These are phyloP conservation scores for Schwanniomyces yamadae DNA, from an alignment of 805 yeast species.

Conservation along the genomic window DNA sequence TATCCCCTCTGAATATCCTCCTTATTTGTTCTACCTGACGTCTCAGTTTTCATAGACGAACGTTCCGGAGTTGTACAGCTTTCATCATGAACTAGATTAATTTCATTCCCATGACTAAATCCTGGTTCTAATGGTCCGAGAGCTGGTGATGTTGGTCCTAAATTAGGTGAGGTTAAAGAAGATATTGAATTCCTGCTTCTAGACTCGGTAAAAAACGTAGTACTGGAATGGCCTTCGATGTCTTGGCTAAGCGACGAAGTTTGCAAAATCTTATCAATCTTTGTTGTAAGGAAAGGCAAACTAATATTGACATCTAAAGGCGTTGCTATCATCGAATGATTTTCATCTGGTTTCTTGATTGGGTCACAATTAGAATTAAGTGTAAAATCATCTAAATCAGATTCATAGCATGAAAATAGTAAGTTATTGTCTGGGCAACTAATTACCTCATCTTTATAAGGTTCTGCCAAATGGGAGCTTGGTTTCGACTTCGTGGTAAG, in stretches of 20 bases:
- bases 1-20: slow-evolving; percentile 36
- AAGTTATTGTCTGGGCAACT: slow-evolving; percentile 61
- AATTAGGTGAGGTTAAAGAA: slow-evolving; percentile 6
- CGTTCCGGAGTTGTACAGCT: slow-evolving; percentile 30
- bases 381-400: slow-evolving; percentile 14
- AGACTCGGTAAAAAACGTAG: slow-evolving; percentile 11
- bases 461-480: slow-evolving; percentile 35
- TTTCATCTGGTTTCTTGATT: slow-evolving; percentile 4
- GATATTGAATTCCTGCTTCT: slow-evolving; percentile 28
- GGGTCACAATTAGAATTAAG: slow-evolving; percentile 9
- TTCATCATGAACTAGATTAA: slow-evolving; percentile 5
- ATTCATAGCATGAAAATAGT: slow-evolving; percentile 53
- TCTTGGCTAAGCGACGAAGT: slow-evolving; percentile 19
- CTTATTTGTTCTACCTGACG: slow-evolving; percentile 13
- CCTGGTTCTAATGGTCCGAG: slow-evolving; percentile 43
- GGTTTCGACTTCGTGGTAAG: slow-evolving; percentile 52
- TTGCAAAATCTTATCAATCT: slow-evolving; percentile 28
- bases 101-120: slow-evolving; percentile 24
- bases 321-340: slow-evolving; percentile 35
- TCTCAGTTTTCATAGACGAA: slow-evolving; percentile 30
- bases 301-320: slow-evolving; percentile 45
- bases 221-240: slow-evolving; percentile 2
- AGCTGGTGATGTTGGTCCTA: slow-evolving; percentile 26
- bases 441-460: slow-evolving; percentile 59
- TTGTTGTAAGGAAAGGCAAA: slow-evolving; percentile 42